A percentile compares a stretch with the other conserved stretches of the same genome.
These are phyloP conservation scores for Choiromyces venosus DNA, from an alignment of 495 filamentous ascomycete genomes.

Conservation along the genomic window DNA sequence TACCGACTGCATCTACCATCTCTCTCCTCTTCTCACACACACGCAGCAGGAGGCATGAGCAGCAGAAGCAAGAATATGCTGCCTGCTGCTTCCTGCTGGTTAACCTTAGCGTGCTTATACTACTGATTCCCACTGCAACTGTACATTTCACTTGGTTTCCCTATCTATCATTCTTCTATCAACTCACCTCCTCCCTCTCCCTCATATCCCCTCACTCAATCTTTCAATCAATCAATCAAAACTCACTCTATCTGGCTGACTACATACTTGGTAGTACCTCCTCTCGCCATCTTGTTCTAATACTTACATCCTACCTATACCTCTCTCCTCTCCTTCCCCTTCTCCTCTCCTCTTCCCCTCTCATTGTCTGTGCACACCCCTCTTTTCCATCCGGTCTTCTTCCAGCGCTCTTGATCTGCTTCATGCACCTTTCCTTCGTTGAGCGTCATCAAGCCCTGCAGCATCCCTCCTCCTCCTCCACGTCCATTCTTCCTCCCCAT, in stretches of 20 bases:
- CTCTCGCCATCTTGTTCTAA: conserved; percentile 23
- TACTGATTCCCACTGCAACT: neutral
- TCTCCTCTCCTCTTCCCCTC: conserved; percentile 30
- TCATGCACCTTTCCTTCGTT: conserved; percentile 40
- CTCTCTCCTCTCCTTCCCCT: conserved; percentile 16
- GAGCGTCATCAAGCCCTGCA: conserved; percentile 40
- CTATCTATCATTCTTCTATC: conserved; percentile 26
- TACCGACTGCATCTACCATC: conserved; percentile 32
- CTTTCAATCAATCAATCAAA: conserved; percentile 2
- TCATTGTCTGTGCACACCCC: conserved; percentile 32
- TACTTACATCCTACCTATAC: conserved; percentile 29
- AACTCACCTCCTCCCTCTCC: conserved; percentile 1
- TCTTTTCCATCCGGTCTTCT: conserved; percentile 40
- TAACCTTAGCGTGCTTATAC: conserved; percentile 1
- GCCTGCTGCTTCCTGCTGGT: neutral
- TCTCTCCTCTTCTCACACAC: conserved; percentile 2
- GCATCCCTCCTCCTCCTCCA: conserved; percentile 37
- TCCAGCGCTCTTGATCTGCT: conserved; percentile 36
- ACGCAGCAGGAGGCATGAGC: neutral
- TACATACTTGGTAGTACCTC: conserved; percentile 4
- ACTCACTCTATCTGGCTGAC: conserved; percentile 1
- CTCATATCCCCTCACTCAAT: conserved; percentile 4
- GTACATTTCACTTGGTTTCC: conserved; percentile 3
- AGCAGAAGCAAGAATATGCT: neutral
- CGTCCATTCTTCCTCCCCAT: conserved; percentile 36